Conservation (phyloP, 768 basidiomycete species). For the Tulasnella sp. region DNA sequence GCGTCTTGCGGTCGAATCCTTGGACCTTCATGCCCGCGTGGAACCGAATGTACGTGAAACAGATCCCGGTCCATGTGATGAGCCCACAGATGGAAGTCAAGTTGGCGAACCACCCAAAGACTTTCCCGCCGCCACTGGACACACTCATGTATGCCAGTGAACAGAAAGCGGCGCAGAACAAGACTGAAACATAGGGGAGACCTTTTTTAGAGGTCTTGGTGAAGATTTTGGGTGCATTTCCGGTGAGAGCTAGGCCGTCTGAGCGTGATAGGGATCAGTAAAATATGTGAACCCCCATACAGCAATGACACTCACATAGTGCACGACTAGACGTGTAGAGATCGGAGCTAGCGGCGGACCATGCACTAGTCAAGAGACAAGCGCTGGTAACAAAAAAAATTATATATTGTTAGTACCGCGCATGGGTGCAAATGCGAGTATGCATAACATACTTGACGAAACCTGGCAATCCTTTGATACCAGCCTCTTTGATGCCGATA, state of each 20-base stretch:
- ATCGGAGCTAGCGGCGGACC: conserved; percentile 86
- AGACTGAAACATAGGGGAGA: conserved; percentile 63
- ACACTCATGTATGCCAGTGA: conserved; percentile 76
- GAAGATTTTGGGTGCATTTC: conserved; percentile 80
- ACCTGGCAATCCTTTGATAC: conserved; percentile 77
- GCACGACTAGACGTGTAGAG: conserved; percentile 71
- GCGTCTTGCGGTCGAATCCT: conserved; percentile 54
- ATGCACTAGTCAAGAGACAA: conserved; percentile 71
- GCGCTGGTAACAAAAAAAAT: conserved; percentile 25
- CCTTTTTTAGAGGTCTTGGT: conserved; percentile 55
- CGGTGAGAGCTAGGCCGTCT: conserved; percentile 72
- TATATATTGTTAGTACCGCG: neutral
- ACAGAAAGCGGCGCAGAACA: conserved; percentile 57
- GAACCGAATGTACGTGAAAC: conserved; percentile 71
- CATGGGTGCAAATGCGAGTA: neutral
- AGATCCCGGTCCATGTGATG: conserved; percentile 75
- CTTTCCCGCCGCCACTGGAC: conserved; percentile 37
- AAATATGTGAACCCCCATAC: neutral
- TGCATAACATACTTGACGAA: conserved; percentile 34
- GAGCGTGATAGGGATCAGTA: neutral
- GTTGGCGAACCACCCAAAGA: conserved; percentile 57
- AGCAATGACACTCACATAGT: conserved; percentile 45
- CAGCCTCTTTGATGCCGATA: conserved; percentile 62
- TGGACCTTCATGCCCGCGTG: conserved; percentile 72
- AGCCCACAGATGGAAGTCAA: conserved; percentile 52